Conservation (phyloP, 257 asterid species). For the Ocimum tenuiflorum region DNA sequence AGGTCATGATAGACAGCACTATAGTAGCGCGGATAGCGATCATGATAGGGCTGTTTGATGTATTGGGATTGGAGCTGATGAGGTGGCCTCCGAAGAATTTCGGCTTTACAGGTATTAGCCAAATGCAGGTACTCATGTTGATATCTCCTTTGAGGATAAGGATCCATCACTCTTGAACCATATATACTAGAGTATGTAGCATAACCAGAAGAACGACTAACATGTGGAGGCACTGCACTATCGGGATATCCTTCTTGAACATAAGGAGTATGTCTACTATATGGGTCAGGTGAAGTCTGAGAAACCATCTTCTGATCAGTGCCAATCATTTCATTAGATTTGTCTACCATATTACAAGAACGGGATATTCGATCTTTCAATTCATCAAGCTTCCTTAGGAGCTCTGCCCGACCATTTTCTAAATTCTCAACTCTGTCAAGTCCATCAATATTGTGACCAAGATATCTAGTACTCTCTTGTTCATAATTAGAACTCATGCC, state of each 20-base stretch:
- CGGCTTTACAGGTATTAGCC: constrained; percentile 37
- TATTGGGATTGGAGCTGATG: constrained; percentile 35
- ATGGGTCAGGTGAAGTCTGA: constrained; percentile 39
- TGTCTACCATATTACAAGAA: constrained; percentile 51
- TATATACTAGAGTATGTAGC: constrained; percentile 38
- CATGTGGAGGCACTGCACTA: constrained; percentile 36
- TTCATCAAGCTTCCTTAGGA: constrained; percentile 70
- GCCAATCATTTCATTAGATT: constrained; percentile 40
- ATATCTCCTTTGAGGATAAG: constrained; percentile 41
- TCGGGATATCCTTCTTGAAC: constrained; percentile 40
- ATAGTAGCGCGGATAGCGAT: constrained; percentile 41
- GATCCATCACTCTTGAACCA: constrained; percentile 34
- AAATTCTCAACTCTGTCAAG: constrained; percentile 43
- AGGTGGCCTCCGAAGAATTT: constrained; percentile 43
- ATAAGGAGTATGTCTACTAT: constrained; percentile 30
- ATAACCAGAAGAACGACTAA: constrained; percentile 27
- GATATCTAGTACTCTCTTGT: constrained; percentile 39
- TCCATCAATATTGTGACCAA: constrained; percentile 42
- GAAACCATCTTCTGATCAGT: constrained; percentile 30
- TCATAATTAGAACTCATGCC: constrained; percentile 38
- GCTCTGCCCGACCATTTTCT: constrained; percentile 71
- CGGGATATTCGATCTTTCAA: constrained; percentile 61
- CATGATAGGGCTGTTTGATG: constrained; percentile 40
- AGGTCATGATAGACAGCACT: constrained; percentile 41
- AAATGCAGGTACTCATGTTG: constrained; percentile 34